Percentiles rank a stretch among this genome's conserved stretches.
Evolutionary conservation across 805 yeast genomes (phyloP).

Genomic region (Candida maltosa): DNA sequence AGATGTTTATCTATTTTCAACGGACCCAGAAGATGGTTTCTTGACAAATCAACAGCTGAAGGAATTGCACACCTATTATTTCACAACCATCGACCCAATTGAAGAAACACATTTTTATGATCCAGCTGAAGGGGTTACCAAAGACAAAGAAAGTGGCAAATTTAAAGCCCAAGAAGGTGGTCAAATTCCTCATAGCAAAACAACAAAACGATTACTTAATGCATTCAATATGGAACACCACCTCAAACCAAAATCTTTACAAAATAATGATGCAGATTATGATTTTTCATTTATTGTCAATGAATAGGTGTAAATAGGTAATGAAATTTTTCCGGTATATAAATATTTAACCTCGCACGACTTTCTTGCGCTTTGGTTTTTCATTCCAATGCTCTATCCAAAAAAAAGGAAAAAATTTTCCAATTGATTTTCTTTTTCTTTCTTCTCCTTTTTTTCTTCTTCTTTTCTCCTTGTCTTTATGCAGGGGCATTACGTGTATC

Average conservation of each 20-base stretch:
- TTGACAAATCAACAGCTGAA: constrained; percentile 32
- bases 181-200: constrained; percentile 3
- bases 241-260: neutral
- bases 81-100: constrained; percentile 18
- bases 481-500: constrained; percentile 99
- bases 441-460: constrained; percentile 7
- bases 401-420: too few species aligned
- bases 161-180: neutral
- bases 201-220: constrained; percentile 1
- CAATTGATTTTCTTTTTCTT: constrained; percentile 2
- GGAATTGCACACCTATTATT: constrained; percentile 41
- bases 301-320: neutral
- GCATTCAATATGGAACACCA: constrained; percentile 1
- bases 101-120: constrained; percentile 13
- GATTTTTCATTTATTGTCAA: constrained; percentile 6
- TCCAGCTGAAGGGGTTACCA: constrained; percentile 10
- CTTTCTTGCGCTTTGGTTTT: too few species aligned
- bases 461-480: constrained; percentile 75
- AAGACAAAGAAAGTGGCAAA: neutral
- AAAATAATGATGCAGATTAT: neutral
- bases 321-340: neutral
- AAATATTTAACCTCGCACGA: too few species aligned
- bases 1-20: too few species aligned
- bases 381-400: constrained; percentile 2
- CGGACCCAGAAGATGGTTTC: constrained; percentile 36